Percentiles rank a stretch among this genome's conserved stretches.
These are phyloP conservation scores for Tolypocladium album DNA, from an alignment of 2,329 filamentous ascomycete species.

Conservation along the genomic window DNA sequence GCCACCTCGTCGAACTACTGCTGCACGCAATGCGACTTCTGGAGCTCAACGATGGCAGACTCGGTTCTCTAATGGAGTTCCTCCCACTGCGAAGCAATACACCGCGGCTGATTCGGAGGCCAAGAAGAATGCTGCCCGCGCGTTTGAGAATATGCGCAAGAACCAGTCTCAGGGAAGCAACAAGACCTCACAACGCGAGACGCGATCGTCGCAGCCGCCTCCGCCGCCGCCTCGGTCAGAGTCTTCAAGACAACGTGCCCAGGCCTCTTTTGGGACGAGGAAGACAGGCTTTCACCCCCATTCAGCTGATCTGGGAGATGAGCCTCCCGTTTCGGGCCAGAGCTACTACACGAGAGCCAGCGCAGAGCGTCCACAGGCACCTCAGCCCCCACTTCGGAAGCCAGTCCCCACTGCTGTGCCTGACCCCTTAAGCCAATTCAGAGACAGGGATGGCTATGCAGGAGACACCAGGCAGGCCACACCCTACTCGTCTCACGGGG, in stretches of 20 bases:
- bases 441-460: slow-evolving; percentile 23
- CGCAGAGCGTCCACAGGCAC: slow-evolving; percentile 11
- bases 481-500: slow-evolving; percentile 43
- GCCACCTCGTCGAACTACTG: slow-evolving; percentile 32
- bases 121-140: slow-evolving; percentile 28
- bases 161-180: slow-evolving; percentile 16
- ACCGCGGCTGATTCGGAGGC: slow-evolving; percentile 21
- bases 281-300: slow-evolving; percentile 38
- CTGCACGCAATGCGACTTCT: slow-evolving; percentile 18
- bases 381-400: slow-evolving; percentile 5
- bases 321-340: slow-evolving; percentile 36
- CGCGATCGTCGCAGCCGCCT: slow-evolving; percentile 14
- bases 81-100: slow-evolving; percentile 30
- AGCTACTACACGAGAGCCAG: slow-evolving; percentile 35
- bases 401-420: slow-evolving; percentile 16
- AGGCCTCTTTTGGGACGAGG: slow-evolving; percentile 43
- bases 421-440: slow-evolving; percentile 39
- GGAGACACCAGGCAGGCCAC: slow-evolving; percentile 43
- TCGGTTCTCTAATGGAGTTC: slow-evolving; percentile 28
- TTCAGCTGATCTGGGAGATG: slow-evolving; percentile 38
- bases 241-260: slow-evolving; percentile 39
- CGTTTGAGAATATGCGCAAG: slow-evolving; percentile 33
- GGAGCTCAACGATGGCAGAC: slow-evolving; percentile 35
- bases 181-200: slow-evolving; percentile 13
- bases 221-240: slow-evolving; percentile 32